These are phyloP conservation scores for Didymella arachidicola DNA, from an alignment of 2,329 filamentous ascomycete genomes.

Conservation along the genomic window DNA sequence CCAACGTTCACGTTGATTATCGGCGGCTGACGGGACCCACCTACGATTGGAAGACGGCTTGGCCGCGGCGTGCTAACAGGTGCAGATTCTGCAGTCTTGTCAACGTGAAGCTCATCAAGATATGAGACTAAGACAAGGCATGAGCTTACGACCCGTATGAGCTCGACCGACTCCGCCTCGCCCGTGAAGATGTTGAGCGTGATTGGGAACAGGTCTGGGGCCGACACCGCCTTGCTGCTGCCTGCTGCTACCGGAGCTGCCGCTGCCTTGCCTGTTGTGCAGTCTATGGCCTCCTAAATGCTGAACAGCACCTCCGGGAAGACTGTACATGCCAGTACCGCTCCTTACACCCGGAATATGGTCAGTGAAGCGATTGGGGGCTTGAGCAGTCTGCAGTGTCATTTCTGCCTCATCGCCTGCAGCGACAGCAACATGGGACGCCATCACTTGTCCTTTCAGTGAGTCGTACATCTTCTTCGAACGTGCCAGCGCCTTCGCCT, in stretches of 20 bases:
- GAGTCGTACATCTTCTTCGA: conserved; percentile 68
- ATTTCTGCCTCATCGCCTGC: conserved; percentile 58
- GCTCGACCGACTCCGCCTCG: conserved; percentile 25
- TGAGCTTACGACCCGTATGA: conserved; percentile 35
- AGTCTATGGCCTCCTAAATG: conserved; percentile 22
- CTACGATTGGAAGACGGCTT: conserved; percentile 41
- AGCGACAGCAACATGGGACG: conserved; percentile 62
- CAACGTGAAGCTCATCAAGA: not conserved
- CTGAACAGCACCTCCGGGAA: conserved; percentile 26
- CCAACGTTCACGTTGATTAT: conserved; percentile 28
- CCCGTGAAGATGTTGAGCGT: conserved; percentile 33
- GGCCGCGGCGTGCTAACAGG: conserved; percentile 38
- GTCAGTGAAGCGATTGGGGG: conserved; percentile 41
- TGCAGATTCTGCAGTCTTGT: conserved; percentile 32
- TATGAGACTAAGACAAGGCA: not conserved
- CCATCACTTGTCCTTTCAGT: conserved; percentile 64
- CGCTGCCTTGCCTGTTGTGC: conserved; percentile 35
- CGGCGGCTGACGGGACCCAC: conserved; percentile 36
- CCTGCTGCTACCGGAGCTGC: conserved; percentile 38
- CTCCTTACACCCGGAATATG: conserved; percentile 41
- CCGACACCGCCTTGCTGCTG: conserved; percentile 32
- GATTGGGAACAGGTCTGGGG: conserved; percentile 24
- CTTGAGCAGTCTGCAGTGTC: conserved; percentile 36
- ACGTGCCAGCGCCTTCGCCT: conserved; percentile 72
- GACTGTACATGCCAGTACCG: conserved; percentile 35